Evolutionary conservation across 331 rosid genomes (phyloP), one percentile per base, ranked within the genome.

Genomic region (Erythrophleum ivorense): DNA sequence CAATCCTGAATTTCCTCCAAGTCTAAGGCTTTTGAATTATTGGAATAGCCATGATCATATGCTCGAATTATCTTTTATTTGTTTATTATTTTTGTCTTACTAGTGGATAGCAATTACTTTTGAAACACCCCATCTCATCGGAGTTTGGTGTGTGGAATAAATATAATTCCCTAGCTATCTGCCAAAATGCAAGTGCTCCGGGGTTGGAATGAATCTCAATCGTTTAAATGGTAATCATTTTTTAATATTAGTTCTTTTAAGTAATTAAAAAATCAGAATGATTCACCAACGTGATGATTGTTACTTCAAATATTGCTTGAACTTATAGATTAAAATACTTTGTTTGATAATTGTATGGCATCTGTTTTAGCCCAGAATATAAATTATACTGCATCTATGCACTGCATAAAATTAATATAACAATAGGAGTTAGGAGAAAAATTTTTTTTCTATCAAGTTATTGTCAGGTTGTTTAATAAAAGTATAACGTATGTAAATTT

Each of bases 1-100:
- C 38, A 19, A 19, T 21, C 5, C 0, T 10, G 16, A 45, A 11
- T 7, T 69, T 6, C 19, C 57, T 4, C 5, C 5, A 43, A 69
- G 19, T 45, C n/a, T 69, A 3, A 71, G 76, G 33, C 59, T 24
- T 69, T 76, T 57, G 77, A 33, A 16, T 63, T 33, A 33, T 50
- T 16, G 79, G 43, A 24, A 72, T 33, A 21, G 55, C 16, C 29
- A 7, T 43, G 15, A 68, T 58, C 41, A 3, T 7, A 24, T 40
- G 24, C 16, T 45, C 8, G 41, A 31, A 75, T 21, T 57, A 38
- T 38, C 49, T 12, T 40, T 15, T 18, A 1, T 29, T 59, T 59
- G 2, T 15, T 75, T 43, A 75, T 40, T 43, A 34, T 41, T 75
- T 29, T 45, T 7, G 46, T 59, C 49, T 8, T 15, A 8, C 11